These are phyloP conservation scores for Papiliotrema terrestris DNA, from an alignment of 1,284 basidiomycete species.

Conservation along the genomic window DNA sequence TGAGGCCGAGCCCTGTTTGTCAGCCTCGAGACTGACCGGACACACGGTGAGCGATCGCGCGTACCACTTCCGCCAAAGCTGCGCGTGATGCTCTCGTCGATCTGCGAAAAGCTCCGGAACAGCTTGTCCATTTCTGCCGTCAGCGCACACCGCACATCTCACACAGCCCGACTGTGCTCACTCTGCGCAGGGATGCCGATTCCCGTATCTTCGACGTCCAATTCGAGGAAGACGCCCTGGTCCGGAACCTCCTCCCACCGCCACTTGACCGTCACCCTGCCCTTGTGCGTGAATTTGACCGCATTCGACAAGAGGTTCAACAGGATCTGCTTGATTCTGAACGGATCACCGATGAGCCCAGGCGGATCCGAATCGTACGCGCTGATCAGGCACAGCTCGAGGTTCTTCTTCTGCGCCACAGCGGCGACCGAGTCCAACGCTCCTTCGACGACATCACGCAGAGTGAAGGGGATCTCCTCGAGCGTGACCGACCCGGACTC, in stretches of 20 bases:
- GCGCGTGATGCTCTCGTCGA: slow-evolving; percentile 43
- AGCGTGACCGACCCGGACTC: slow-evolving; percentile 49
- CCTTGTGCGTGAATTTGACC: slow-evolving; percentile 41
- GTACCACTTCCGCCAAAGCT: slow-evolving; percentile 35
- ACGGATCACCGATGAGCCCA: slow-evolving; percentile 37
- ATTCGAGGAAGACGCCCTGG: slow-evolving; percentile 17
- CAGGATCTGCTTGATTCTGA: slow-evolving; percentile 42
- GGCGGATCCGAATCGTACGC: slow-evolving; percentile 36
- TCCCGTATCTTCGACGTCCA: slow-evolving; percentile 38
- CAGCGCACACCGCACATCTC: not conserved
- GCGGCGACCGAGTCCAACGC: slow-evolving; percentile 41
- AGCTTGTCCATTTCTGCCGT: slow-evolving; percentile 36
- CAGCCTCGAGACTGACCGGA: not conserved
- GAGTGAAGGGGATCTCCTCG: slow-evolving; percentile 48
- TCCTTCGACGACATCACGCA: slow-evolving; percentile 43
- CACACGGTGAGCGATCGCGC: not conserved
- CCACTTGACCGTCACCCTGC: slow-evolving; percentile 33
- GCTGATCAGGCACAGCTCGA: slow-evolving; percentile 38
- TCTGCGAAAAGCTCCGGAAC: slow-evolving; percentile 45
- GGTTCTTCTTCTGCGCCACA: slow-evolving; percentile 36
- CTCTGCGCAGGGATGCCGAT: slow-evolving; percentile 33
- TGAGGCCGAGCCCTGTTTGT: slow-evolving; percentile 35
- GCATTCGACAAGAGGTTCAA: slow-evolving; percentile 42
- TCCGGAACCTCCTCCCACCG: slow-evolving; percentile 16
- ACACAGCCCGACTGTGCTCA: slow-evolving; percentile 4